Conservation (phyloP, 768 basidiomycete genomes). For the Russula griseocarnosa region DNA sequence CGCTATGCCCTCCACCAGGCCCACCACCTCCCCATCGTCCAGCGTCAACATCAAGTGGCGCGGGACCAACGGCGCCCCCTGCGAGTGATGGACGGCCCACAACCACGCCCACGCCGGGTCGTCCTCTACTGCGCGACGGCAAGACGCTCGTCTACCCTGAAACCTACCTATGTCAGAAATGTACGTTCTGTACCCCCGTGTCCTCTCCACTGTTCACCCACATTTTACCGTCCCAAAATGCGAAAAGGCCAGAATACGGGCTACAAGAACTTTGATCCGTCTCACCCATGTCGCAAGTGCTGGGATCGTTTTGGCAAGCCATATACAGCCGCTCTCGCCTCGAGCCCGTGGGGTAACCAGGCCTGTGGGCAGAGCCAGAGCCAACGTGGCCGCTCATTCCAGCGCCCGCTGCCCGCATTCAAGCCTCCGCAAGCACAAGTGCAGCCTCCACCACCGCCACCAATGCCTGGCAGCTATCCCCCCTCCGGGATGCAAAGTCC, state of each 20-base stretch:
- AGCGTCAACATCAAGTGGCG: constrained; percentile 15
- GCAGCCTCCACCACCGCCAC: neutral
- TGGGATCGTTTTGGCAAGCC: constrained; percentile 66
- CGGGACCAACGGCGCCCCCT: constrained; percentile 20
- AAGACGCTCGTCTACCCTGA: constrained; percentile 65
- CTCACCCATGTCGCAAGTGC: constrained; percentile 65
- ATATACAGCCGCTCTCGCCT: constrained; percentile 57
- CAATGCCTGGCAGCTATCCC: constrained; percentile 8
- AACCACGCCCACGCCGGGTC: constrained; percentile 56
- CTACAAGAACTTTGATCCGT: constrained; percentile 65
- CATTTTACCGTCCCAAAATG: neutral
- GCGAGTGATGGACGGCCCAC: constrained; percentile 62
- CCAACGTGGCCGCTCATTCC: constrained; percentile 18
- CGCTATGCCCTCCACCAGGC: constrained; percentile 37
- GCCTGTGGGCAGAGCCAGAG: neutral
- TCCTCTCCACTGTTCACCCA: neutral
- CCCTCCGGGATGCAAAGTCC: neutral
- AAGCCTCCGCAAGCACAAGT: constrained; percentile 25
- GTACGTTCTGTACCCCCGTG: constrained; percentile 38
- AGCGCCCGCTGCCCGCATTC: constrained; percentile 28
- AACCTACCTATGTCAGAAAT: constrained; percentile 62
- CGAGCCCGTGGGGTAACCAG: constrained; percentile 42
- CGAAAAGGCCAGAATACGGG: constrained; percentile 65
- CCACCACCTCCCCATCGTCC: constrained; percentile 30
- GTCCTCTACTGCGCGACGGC: constrained; percentile 59